These are phyloP conservation scores for Eremothecium coryli DNA, from an alignment of 1,139 yeast genomes.

Conservation along the genomic window DNA sequence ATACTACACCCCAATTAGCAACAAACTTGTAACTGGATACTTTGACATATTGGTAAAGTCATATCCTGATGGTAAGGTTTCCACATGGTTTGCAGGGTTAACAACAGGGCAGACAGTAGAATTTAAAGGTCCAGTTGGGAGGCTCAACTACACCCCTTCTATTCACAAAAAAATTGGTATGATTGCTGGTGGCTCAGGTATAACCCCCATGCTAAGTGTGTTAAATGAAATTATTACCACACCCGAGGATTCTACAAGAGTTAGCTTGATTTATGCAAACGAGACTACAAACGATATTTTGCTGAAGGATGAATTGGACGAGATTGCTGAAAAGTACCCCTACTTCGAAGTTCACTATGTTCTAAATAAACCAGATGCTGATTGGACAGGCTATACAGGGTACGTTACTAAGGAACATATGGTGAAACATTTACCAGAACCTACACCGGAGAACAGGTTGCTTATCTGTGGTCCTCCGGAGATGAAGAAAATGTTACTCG, in stretches of 20 bases:
- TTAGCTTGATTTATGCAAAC: constrained; percentile 58
- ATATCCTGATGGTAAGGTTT: constrained; percentile 58
- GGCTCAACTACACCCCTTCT: constrained; percentile 51
- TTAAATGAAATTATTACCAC: constrained; percentile 50
- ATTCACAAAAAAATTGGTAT: constrained; percentile 54
- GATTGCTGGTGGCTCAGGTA: constrained; percentile 82
- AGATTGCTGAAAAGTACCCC: constrained; percentile 53
- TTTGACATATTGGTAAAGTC: constrained; percentile 70
- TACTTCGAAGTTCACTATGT: constrained; percentile 46
- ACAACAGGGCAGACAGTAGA: constrained; percentile 56
- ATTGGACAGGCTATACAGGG: constrained; percentile 55
- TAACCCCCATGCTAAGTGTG: constrained; percentile 70
- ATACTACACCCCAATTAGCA: constrained; percentile 67
- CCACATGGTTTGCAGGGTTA: constrained; percentile 53
- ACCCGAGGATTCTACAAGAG: constrained; percentile 52
- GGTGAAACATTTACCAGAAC: constrained; percentile 42
- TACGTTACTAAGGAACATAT: constrained; percentile 51
- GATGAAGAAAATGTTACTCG: constrained; percentile 47
- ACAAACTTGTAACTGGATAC: constrained; percentile 59
- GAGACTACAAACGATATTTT: constrained; percentile 66
- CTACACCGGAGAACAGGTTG: constrained; percentile 42
- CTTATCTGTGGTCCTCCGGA: constrained; percentile 72
- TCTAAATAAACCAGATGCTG: constrained; percentile 32
- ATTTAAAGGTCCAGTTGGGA: constrained; percentile 73
- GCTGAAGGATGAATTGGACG: constrained; percentile 61